Percentiles rank a stretch among this genome's conserved stretches.
Conservation (phyloP, 2,329 filamentous ascomycete species). For the Aspergillus brunneoviolaceus region DNA sequence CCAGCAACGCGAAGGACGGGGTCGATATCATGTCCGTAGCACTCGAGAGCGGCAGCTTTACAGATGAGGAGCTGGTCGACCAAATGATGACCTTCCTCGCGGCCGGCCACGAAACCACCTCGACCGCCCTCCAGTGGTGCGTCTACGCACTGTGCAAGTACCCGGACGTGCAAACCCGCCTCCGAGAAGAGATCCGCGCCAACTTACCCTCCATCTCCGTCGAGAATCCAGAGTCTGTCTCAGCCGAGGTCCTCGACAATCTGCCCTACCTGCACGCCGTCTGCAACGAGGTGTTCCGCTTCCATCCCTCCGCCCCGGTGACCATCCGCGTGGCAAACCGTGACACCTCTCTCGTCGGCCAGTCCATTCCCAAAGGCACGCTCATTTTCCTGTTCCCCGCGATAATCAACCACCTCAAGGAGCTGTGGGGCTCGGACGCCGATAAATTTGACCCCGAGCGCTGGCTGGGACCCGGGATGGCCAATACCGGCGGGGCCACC, state of each 20-base stretch:
- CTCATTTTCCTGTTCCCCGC: conserved; percentile 62
- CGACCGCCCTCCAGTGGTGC: conserved; percentile 73
- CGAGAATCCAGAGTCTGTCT: conserved; percentile 64
- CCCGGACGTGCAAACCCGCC: conserved; percentile 62
- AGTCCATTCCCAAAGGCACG: conserved; percentile 68
- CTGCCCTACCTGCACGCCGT: conserved; percentile 80
- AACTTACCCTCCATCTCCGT: conserved; percentile 56
- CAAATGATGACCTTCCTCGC: conserved; percentile 90
- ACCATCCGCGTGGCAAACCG: conserved; percentile 65
- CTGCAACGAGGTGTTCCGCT: conserved; percentile 72
- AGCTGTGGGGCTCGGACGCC: conserved; percentile 76
- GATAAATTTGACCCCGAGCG: conserved; percentile 74
- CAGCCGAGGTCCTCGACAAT: conserved; percentile 61
- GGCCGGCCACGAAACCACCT: conserved; percentile 78
- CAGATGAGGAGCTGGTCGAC: conserved; percentile 76
- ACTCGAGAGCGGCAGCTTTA: conserved; percentile 71
- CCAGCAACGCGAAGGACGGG: conserved; percentile 36
- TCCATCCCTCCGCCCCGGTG: conserved; percentile 68
- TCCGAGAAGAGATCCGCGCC: conserved; percentile 67
- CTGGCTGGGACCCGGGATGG: conserved; percentile 58
- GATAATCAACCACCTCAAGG: conserved; percentile 68
- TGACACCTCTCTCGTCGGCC: conserved; percentile 66
- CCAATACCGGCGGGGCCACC: conserved; percentile 67
- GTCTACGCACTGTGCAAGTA: conserved; percentile 67
- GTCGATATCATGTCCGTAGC: conserved; percentile 80